Conservation (phyloP, 768 basidiomycete genomes). For the Amanita exitialis region DNA sequence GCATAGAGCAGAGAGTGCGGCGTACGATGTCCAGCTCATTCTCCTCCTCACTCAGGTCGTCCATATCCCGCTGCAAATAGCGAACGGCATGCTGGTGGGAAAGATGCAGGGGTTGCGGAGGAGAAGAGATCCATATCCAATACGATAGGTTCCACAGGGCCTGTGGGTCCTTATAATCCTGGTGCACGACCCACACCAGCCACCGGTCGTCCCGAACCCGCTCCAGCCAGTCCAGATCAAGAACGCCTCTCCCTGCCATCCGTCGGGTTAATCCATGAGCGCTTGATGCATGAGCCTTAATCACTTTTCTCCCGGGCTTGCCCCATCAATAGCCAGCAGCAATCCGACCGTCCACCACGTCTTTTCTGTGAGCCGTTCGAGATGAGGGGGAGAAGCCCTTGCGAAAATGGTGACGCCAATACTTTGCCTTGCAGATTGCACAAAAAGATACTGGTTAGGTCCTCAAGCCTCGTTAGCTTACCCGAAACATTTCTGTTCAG, state of each 20-base stretch:
- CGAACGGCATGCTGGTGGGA: too few species aligned
- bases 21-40: too few species aligned
- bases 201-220: slow-evolving; percentile 63
- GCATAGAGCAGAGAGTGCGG: too few species aligned
- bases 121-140: too few species aligned
- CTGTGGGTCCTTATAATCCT: slow-evolving; percentile 74
- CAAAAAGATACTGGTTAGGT: slow-evolving; percentile 74
- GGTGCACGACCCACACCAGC: slow-evolving; percentile 89
- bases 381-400: slow-evolving; percentile 66
- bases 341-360: slow-evolving; percentile 97
- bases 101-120: too few species aligned
- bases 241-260: slow-evolving; percentile 91
- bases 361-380: slow-evolving; percentile 63
- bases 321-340: slow-evolving; percentile 87
- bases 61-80: too few species aligned
- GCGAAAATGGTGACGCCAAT: slow-evolving; percentile 81
- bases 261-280: neutral
- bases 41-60: too few species aligned
- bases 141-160: slow-evolving; percentile 86
- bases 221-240: slow-evolving; percentile 88
- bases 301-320: slow-evolving; percentile 38
- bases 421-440: slow-evolving; percentile 69
- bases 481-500: too few species aligned
- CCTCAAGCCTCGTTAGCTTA: slow-evolving; percentile 47
- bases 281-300: too few species aligned